Percentiles rank a stretch among this genome's conserved stretches.
phyloP scores from a whole-genome alignment of 169 alveolate species.

The Plasmodium billcollinsi region DNA sequence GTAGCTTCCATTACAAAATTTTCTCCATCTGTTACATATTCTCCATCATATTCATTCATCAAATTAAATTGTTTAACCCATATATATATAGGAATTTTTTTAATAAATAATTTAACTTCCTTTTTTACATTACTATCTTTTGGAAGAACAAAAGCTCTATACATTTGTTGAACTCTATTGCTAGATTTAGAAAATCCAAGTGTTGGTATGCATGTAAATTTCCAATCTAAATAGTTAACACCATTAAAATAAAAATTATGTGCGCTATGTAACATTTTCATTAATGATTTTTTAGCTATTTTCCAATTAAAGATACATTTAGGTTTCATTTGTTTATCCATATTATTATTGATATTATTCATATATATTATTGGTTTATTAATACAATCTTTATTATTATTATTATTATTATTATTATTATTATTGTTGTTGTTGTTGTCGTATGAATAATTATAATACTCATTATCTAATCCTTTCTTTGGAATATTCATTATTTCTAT shows the following conservation, averaged over 20 bases:
- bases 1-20: conserved; percentile 89
- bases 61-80: conserved; percentile 85
- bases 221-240: conserved; percentile 79
- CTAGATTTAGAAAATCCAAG: conserved; percentile 83
- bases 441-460: background rate
- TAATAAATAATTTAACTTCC: conserved; percentile 78
- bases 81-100: conserved; percentile 82
- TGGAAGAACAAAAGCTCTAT: conserved; percentile 44
- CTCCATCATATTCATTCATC: conserved; percentile 83
- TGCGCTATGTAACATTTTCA: conserved; percentile 41
- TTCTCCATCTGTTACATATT: conserved; percentile 87
- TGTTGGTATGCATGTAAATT: conserved; percentile 80
- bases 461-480: background rate
- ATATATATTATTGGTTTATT: background rate
- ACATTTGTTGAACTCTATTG: conserved; percentile 83
- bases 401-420: background rate
- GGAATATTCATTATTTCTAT: background rate
- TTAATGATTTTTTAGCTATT: conserved; percentile 20
- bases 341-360: conserved; percentile 2
- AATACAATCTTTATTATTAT: background rate
- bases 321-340: conserved; percentile 36
- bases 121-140: conserved; percentile 38
- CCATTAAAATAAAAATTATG: conserved; percentile 74
- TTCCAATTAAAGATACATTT: conserved; percentile 54
- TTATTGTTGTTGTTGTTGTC: background rate